phyloP scores from a whole-genome alignment of 768 basidiomycete genomes.

The Cyclocybe cylindracea region DNA sequence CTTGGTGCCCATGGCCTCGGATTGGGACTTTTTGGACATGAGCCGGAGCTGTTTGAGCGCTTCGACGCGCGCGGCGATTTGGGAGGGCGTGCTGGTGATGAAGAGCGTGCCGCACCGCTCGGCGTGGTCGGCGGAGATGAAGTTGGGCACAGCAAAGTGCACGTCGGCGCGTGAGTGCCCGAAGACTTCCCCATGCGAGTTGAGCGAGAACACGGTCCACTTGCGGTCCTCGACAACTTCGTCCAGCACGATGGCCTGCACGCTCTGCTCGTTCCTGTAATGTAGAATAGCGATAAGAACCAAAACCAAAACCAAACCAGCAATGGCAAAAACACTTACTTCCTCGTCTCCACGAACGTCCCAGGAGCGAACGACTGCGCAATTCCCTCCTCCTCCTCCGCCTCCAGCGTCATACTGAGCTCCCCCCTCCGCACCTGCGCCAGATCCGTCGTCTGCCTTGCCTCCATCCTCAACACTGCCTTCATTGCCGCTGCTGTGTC shows the following conservation, averaged over 20 bases:
- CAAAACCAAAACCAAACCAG: constrained; percentile 1
- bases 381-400: constrained; percentile 3
- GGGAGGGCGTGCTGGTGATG: constrained; percentile 26
- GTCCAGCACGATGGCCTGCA: constrained; percentile 38
- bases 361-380: constrained; percentile 30
- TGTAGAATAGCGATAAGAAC: constrained; percentile 10
- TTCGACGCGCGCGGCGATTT: constrained; percentile 63
- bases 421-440: neutral
- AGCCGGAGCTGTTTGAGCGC: constrained; percentile 61
- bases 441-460: too few relatives aligned
- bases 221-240: constrained; percentile 21
- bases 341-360: constrained; percentile 54
- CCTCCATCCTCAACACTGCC: too few relatives aligned
- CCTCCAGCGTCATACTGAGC: neutral
- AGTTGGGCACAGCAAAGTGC: constrained; percentile 59
- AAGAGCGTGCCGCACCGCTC: constrained; percentile 45
- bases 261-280: constrained; percentile 30
- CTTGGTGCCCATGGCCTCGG: constrained; percentile 26
- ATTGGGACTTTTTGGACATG: constrained; percentile 50
- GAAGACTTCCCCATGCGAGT: constrained; percentile 58
- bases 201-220: constrained; percentile 21
- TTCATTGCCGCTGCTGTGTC: too few relatives aligned
- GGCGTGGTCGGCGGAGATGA: constrained; percentile 47
- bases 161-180: constrained; percentile 51
- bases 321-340: constrained; percentile 29